A percentile compares a stretch with the other conserved stretches of the same genome.
These are phyloP conservation scores for Entophlyctis luteolus DNA, from an alignment of 192 early-diverging fungal species.

Conservation along the genomic window DNA sequence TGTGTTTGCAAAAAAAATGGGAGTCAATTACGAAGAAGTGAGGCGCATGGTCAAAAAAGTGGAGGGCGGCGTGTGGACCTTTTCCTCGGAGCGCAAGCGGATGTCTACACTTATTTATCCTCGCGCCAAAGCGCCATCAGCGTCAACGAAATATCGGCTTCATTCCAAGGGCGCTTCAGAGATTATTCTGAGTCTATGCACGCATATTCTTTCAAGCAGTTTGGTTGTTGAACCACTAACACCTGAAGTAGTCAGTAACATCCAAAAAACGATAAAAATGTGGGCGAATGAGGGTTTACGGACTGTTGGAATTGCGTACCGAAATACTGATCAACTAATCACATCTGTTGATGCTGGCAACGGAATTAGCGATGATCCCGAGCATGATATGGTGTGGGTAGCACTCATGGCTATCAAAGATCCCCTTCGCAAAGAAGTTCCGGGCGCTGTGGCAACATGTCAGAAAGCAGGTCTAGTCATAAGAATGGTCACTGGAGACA, in stretches of 20 bases:
- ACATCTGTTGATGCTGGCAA: constrained; percentile 22
- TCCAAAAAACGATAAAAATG: constrained; percentile 46
- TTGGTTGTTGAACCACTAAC: constrained; percentile 14
- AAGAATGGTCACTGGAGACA: constrained; percentile 63
- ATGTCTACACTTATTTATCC: constrained; percentile 53
- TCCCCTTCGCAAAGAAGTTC: constrained; percentile 56
- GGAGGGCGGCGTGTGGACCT: constrained; percentile 55
- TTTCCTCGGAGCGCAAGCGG: constrained; percentile 54
- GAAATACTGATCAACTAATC: constrained; percentile 43
- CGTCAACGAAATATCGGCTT: constrained; percentile 34
- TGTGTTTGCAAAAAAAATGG: constrained; percentile 43
- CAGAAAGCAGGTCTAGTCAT: constrained; percentile 52
- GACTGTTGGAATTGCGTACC: constrained; percentile 52
- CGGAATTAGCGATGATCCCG: constrained; percentile 40
- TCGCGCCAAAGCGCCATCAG: constrained; percentile 1
- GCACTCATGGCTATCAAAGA: constrained; percentile 59
- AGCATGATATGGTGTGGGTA: constrained; percentile 51
- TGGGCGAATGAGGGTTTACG: constrained; percentile 59
- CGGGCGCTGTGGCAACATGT: constrained; percentile 49
- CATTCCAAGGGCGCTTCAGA: constrained; percentile 60
- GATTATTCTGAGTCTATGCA: constrained; percentile 53
- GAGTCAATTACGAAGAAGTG: constrained; percentile 43
- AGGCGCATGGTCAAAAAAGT: constrained; percentile 36
- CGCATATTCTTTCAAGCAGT: constrained; percentile 40
- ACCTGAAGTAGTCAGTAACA: constrained; percentile 18